phyloP scores from a whole-genome alignment of 225 moss, liverwort and hornwort genomes.

The Physcomitrellopsis africana region DNA sequence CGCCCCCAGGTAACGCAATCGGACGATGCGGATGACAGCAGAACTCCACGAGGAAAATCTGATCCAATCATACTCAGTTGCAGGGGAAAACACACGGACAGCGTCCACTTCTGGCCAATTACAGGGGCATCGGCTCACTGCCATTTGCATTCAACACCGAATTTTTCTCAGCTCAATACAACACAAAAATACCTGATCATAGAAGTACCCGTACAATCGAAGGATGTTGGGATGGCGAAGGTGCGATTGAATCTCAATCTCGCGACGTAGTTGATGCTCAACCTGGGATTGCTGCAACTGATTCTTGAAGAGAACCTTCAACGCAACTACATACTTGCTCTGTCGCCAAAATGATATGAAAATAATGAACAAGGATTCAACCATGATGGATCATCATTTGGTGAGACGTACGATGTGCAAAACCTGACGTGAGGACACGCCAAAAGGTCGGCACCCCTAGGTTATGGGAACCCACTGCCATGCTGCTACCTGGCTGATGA shows the following conservation, averaged over 20 bases:
- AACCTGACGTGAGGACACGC: too few species aligned
- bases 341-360: slow-evolving; percentile 19
- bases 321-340: slow-evolving; percentile 95
- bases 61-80: too few species aligned
- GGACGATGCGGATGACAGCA: background rate
- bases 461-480: too few species aligned
- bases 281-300: slow-evolving; percentile 98
- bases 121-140: too few species aligned
- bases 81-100: too few species aligned
- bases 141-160: too few species aligned
- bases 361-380: too few species aligned
- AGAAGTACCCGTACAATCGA: slow-evolving; percentile 92
- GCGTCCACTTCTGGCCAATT: too few species aligned
- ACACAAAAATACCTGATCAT: slow-evolving; percentile 61
- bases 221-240: slow-evolving; percentile 99
- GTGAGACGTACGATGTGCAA: too few species aligned
- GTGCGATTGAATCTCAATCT: slow-evolving; percentile 97
- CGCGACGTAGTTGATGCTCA: slow-evolving; percentile 92
- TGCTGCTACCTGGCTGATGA: too few species aligned
- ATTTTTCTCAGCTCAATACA: background rate
- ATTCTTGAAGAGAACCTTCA: slow-evolving; percentile 92
- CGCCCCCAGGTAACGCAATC: background rate
- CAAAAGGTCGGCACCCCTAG: too few species aligned
- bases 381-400: too few species aligned
- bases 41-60: background rate